Conservation (phyloP, 139 green algal genomes). For the Zygnema circumcarinatum region DNA sequence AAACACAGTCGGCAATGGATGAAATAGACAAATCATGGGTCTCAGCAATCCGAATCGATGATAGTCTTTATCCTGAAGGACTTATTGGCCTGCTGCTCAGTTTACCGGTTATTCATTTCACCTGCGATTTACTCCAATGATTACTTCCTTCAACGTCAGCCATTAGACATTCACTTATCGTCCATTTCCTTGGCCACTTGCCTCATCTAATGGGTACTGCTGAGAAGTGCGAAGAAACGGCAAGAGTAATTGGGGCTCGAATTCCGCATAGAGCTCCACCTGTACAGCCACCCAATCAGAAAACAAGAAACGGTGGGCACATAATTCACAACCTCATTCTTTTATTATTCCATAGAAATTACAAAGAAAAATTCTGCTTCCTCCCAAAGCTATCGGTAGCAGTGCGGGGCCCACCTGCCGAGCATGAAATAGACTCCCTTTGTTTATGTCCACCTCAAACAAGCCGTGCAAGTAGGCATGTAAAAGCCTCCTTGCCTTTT, state of each 20-base stretch:
- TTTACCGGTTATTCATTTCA: too few relatives aligned
- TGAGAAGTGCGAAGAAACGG: constrained; percentile 79
- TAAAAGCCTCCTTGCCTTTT: not conserved
- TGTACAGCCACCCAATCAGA: constrained; percentile 48
- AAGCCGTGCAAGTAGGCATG: constrained; percentile 13
- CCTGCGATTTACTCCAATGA: too few relatives aligned
- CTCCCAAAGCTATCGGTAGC: too few relatives aligned
- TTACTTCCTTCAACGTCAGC: too few relatives aligned
- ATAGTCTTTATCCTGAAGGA: too few relatives aligned
- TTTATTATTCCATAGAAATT: not conserved
- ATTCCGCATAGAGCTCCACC: constrained; percentile 89
- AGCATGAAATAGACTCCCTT: constrained; percentile 20
- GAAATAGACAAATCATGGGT: too few relatives aligned
- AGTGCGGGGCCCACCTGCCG: constrained; percentile 31
- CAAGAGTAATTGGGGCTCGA: constrained; percentile 76
- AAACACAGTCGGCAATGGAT: too few relatives aligned
- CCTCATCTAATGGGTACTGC: constrained; percentile 81
- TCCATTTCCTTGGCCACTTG: too few relatives aligned
- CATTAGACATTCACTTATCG: too few relatives aligned
- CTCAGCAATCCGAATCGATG: too few relatives aligned
- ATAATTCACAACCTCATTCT: constrained; percentile 5
- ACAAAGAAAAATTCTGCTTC: not conserved
- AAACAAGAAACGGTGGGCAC: not conserved
- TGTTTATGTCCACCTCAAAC: constrained; percentile 27
- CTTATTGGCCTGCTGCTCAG: too few relatives aligned